Conservation (phyloP, 2,329 filamentous ascomycete genomes). For the Metarhizium brunneum region DNA sequence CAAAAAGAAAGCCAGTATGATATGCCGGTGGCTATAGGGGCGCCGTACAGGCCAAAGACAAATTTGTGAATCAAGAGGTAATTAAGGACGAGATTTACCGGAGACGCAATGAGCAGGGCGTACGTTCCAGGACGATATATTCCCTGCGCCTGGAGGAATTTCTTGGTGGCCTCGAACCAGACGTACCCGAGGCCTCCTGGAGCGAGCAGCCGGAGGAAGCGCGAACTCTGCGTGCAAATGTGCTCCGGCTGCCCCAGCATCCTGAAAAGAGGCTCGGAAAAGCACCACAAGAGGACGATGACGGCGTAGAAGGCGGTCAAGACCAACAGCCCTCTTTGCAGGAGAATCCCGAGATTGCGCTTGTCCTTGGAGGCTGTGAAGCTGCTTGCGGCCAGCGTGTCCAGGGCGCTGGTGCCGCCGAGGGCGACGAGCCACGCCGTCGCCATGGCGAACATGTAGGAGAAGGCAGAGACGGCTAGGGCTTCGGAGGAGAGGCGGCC, state of each 20-base stretch:
- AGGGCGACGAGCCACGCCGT: constrained; percentile 81
- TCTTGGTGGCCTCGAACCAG: constrained; percentile 80
- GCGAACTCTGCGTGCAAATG: constrained; percentile 54
- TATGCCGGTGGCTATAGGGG: constrained; percentile 72
- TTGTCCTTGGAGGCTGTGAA: constrained; percentile 76
- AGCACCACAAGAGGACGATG: constrained; percentile 65
- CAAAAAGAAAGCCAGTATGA: constrained; percentile 81
- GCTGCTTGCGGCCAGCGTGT: constrained; percentile 73
- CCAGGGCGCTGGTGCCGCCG: constrained; percentile 76
- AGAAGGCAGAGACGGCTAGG: constrained; percentile 73
- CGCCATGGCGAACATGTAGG: constrained; percentile 90
- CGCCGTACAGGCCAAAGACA: constrained; percentile 64
- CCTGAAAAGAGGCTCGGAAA: constrained; percentile 64
- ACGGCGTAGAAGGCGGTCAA: constrained; percentile 64
- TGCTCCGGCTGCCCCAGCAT: constrained; percentile 69
- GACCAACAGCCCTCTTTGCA: constrained; percentile 69
- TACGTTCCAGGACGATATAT: constrained; percentile 80
- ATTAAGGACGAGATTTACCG: constrained; percentile 72
- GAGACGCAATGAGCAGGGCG: constrained; percentile 72
- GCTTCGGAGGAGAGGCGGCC: constrained; percentile 72
- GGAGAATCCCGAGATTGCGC: constrained; percentile 65
- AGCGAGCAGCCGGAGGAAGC: constrained; percentile 62
- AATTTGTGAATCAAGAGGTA: constrained; percentile 69
- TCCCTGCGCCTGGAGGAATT: constrained; percentile 80
- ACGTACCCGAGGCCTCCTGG: constrained; percentile 80